phyloP scores from a whole-genome alignment of 2,329 filamentous ascomycete genomes.

The Ascochyta clinopodiicola region DNA sequence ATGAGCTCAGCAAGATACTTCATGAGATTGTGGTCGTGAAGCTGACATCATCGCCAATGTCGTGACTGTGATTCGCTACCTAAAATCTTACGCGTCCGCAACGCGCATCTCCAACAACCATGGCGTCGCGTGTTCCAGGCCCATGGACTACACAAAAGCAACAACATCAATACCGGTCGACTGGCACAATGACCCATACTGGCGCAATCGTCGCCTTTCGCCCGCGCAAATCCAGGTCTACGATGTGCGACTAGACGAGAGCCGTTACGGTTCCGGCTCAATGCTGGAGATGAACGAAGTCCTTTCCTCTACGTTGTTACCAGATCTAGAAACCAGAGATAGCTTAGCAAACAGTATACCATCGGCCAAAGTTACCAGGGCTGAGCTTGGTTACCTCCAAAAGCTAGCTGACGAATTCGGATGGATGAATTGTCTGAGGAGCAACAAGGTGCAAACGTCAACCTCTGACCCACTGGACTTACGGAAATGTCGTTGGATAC shows the following conservation, averaged over 20 bases:
- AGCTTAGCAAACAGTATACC: slow-evolving; percentile 22
- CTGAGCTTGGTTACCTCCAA: slow-evolving; percentile 46
- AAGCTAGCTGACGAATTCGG: slow-evolving; percentile 50
- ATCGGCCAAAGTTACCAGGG: slow-evolving; percentile 32
- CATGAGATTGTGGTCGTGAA: too few relatives aligned
- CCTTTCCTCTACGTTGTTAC: slow-evolving; percentile 43
- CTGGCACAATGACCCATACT: slow-evolving; percentile 47
- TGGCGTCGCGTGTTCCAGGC: neutral
- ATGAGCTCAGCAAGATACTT: too few relatives aligned
- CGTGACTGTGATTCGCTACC: slow-evolving; percentile 7
- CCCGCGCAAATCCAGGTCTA: slow-evolving; percentile 50
- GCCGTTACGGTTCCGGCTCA: slow-evolving; percentile 38
- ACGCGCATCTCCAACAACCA: neutral
- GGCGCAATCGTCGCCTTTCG: slow-evolving; percentile 49
- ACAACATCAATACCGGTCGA: slow-evolving; percentile 31
- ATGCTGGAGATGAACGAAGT: slow-evolving; percentile 50
- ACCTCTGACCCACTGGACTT: too few relatives aligned
- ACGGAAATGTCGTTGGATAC: slow-evolving; percentile 43
- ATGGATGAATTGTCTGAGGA: slow-evolving; percentile 51
- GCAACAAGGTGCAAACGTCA: slow-evolving; percentile 36
- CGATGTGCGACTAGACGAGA: slow-evolving; percentile 47
- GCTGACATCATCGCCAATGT: neutral
- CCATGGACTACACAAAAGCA: slow-evolving; percentile 28
- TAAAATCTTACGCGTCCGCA: neutral
- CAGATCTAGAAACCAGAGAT: slow-evolving; percentile 37